Base-by-base conservation (phyloP, 2,329 filamentous ascomycete species). In the Acrodontium crateriforme region DNA sequence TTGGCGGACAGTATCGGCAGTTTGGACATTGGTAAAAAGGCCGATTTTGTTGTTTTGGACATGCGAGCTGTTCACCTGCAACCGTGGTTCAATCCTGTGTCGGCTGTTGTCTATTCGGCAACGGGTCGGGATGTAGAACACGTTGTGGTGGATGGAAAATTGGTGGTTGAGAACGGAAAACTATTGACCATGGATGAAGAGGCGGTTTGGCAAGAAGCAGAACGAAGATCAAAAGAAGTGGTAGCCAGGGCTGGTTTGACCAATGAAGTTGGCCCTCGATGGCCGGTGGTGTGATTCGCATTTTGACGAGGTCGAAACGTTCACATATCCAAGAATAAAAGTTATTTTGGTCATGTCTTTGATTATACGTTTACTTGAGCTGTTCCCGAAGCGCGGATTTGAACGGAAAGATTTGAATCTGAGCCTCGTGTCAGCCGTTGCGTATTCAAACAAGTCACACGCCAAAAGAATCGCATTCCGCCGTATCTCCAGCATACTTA, bases 351-450 rank as follows among this genome's bases (percentile, higher is more conserved):
- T n/a, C n/a, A n/a, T n/a, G n/a, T n/a, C n/a, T n/a, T n/a, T n/a
- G n/a, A n/a, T n/a, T n/a, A n/a, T n/a, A n/a, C n/a, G n/a, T n/a
- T n/a, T 8, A 40, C 53, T 17, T 58, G 62, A 51, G 60, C 61
- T 47, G 61, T 62, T 40, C 62, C 62, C 42, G 31, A 27, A 5
- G n/a, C 23, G 60, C 60, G 31, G 53, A 57, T 51, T 59, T 63
- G 35, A 64, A 63, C 1, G 60, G 60, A 32, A 59, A 58, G 26
- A 63, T 59, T 44, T 62, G 56, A 25, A 53, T 35, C 50, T 53
- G 25, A n/a, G 11, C 18, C 5, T 24, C 22, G n/a, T 17, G 6
- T 18, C 13, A 14, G 15, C 10, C 23, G 24, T 18, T 18, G 22
- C 24, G 18, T n/a, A n/a, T 9, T 9, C 19, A 14, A 24, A 24